Percentiles rank a stretch among this genome's conserved stretches.
Evolutionary conservation across 352 stramenopile genomes (phyloP).

Genomic region (Phytophthora capsici): DNA sequence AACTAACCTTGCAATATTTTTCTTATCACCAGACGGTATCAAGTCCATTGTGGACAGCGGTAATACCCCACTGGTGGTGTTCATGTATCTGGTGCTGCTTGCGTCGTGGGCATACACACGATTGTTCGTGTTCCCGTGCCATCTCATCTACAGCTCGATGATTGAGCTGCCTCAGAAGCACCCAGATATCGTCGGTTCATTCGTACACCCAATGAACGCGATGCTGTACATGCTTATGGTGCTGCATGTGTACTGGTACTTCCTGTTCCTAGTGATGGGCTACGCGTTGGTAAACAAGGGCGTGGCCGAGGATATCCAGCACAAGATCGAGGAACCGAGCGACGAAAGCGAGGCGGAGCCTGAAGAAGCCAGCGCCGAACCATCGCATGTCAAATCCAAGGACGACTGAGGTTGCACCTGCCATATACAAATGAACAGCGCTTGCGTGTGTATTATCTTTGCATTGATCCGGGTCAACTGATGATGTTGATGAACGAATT

Average conservation of each 20-base stretch:
- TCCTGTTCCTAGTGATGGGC: slow-evolving; percentile 56
- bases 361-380: slow-evolving; percentile 10
- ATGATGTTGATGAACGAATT: not conserved
- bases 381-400: slow-evolving; percentile 29
- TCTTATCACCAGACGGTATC: slow-evolving; percentile 54
- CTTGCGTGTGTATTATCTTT: slow-evolving; percentile 11
- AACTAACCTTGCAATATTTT: slow-evolving; percentile 12
- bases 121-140: slow-evolving; percentile 50
- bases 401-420: slow-evolving; percentile 30
- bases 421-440: slow-evolving; percentile 14
- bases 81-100: slow-evolving; percentile 45
- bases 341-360: slow-evolving; percentile 12
- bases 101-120: slow-evolving; percentile 52
- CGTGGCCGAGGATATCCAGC: slow-evolving; percentile 50
- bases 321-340: slow-evolving; percentile 35
- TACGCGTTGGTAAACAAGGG: slow-evolving; percentile 50
- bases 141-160: slow-evolving; percentile 41
- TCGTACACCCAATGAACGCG: slow-evolving; percentile 40
- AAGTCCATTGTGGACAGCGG: slow-evolving; percentile 69
- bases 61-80: slow-evolving; percentile 34
- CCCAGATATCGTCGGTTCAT: slow-evolving; percentile 30
- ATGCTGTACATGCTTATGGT: slow-evolving; percentile 52
- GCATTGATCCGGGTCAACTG: not conserved
- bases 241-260: slow-evolving; percentile 60
- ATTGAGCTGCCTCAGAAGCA: slow-evolving; percentile 29